Percentiles rank a stretch among this genome's conserved stretches.
phyloP scores from a whole-genome alignment of 2,329 filamentous ascomycete species.

The Biscogniauxia mediterranea region DNA sequence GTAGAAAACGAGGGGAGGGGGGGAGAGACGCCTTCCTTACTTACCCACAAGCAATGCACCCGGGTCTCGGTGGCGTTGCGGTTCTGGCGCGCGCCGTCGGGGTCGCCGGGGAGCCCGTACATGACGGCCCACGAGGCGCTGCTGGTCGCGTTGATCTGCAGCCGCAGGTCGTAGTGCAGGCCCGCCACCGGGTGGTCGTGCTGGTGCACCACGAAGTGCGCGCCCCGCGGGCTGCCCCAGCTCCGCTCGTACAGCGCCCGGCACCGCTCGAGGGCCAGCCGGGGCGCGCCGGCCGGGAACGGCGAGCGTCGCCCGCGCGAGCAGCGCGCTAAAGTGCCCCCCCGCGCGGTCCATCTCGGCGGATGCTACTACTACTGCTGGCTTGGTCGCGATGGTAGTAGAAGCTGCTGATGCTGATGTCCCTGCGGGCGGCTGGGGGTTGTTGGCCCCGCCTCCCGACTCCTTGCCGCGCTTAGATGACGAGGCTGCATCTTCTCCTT shows the following conservation, averaged over 20 bases:
- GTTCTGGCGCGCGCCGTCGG: constrained; percentile 52
- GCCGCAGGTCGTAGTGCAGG: constrained; percentile 65
- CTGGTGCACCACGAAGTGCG: constrained; percentile 69
- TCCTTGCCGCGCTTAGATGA: not conserved
- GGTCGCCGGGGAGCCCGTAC: constrained; percentile 60
- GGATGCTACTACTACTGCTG: too few relatives aligned
- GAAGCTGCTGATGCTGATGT: too few relatives aligned
- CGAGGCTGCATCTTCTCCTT: not conserved
- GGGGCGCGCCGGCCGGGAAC: constrained; percentile 25
- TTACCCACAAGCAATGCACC: constrained; percentile 58
- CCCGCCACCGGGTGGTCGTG: constrained; percentile 71
- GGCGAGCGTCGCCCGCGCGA: constrained; percentile 30
- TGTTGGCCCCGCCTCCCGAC: constrained; percentile 7
- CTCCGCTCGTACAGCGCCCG: constrained; percentile 37
- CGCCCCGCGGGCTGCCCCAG: constrained; percentile 33
- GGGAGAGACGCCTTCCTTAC: constrained; percentile 11
- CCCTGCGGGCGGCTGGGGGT: constrained; percentile 34
- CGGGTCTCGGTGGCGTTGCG: constrained; percentile 62
- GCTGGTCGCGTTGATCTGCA: constrained; percentile 67
- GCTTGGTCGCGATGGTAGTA: too few relatives aligned
- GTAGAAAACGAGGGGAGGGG: too few relatives aligned
- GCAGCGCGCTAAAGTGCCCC: constrained; percentile 35
- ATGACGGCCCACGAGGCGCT: constrained; percentile 64
- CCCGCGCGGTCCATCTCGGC: constrained; percentile 34
- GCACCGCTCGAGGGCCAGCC: constrained; percentile 37